Evolutionary conservation across 352 stramenopile genomes (phyloP).

Genomic region (Phytophthora aleatoria): DNA sequence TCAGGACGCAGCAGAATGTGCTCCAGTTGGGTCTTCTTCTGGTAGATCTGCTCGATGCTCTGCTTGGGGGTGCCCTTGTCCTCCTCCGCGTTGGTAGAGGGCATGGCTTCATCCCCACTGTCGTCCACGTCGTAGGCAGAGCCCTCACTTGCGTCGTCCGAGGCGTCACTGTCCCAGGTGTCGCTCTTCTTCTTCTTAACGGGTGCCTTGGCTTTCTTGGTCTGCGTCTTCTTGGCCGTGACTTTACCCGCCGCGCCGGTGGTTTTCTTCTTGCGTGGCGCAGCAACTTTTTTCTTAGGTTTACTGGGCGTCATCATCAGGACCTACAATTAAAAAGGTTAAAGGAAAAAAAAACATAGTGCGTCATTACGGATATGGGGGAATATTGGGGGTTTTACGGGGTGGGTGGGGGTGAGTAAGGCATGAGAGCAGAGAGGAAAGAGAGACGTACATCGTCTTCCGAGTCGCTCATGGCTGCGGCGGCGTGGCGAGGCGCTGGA

Average conservation of each 20-base stretch:
- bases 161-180: constrained; percentile 45
- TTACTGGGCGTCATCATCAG: constrained; percentile 29
- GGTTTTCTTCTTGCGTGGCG: constrained; percentile 39
- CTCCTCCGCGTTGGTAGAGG: constrained; percentile 2
- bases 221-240: constrained; percentile 37
- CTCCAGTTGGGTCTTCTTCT: constrained; percentile 98
- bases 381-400: background rate
- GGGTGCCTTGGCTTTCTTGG: constrained; percentile 38
- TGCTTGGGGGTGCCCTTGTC: constrained; percentile 47
- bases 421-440: constrained; percentile 6
- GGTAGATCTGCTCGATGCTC: constrained; percentile 93
- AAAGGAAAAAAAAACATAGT: constrained; percentile 12
- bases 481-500: background rate
- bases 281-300: constrained; percentile 23
- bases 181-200: constrained; percentile 59
- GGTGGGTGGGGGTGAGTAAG: background rate
- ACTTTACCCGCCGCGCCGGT: constrained; percentile 32
- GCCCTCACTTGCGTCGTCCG: constrained; percentile 25
- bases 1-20: constrained; percentile 98
- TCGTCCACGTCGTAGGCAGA: constrained; percentile 38
- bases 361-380: constrained; percentile 5
- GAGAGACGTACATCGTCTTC: constrained; percentile 50
- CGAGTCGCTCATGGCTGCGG: constrained; percentile 48
- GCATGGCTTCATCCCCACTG: constrained; percentile 36
- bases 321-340: constrained; percentile 19